Evolutionary conservation across 345 rosid species (phyloP).

Genomic region (Theobroma cacao): DNA sequence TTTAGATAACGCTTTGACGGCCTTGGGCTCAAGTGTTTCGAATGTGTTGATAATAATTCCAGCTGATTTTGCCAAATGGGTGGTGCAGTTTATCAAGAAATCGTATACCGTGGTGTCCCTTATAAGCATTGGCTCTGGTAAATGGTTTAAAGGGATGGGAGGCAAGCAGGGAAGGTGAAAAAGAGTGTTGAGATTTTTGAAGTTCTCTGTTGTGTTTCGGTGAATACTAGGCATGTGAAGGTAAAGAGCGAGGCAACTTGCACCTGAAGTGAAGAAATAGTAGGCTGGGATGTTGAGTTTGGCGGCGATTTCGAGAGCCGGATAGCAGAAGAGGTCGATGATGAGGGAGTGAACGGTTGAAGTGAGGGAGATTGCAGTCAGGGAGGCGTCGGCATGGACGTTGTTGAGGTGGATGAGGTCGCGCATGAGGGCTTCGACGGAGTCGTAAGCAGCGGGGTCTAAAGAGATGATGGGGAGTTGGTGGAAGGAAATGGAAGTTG

Average conservation of each 20-base stretch:
- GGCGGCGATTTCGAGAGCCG: slow-evolving; percentile 18
- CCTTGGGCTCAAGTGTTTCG: slow-evolving; percentile 45
- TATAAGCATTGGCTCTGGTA: background rate
- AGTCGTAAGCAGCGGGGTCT: background rate
- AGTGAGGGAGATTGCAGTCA: slow-evolving; percentile 8
- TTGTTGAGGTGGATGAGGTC: slow-evolving; percentile 20
- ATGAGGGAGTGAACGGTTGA: slow-evolving; percentile 25
- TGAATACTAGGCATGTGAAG: slow-evolving; percentile 20
- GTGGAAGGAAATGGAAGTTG: slow-evolving; percentile 30
- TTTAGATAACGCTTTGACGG: slow-evolving; percentile 32
- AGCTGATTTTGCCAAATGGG: slow-evolving; percentile 22
- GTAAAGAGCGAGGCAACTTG: slow-evolving; percentile 10
- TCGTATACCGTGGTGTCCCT: background rate
- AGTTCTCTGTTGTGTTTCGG: slow-evolving; percentile 4
- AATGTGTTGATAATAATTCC: slow-evolving; percentile 60
- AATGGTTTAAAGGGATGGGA: background rate
- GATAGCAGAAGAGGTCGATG: slow-evolving; percentile 28
- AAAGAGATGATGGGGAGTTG: slow-evolving; percentile 23
- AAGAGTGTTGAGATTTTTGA: slow-evolving; percentile 18
- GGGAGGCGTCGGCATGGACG: slow-evolving; percentile 17
- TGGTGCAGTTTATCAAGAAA: slow-evolving; percentile 12
- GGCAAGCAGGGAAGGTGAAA: slow-evolving; percentile 4
- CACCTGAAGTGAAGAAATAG: slow-evolving; percentile 25
- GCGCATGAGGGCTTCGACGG: background rate
- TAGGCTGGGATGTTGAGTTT: slow-evolving; percentile 26